Evolutionary conservation across 495 filamentous ascomycete species (phyloP).

Genomic region (Entonaema liquescens): DNA sequence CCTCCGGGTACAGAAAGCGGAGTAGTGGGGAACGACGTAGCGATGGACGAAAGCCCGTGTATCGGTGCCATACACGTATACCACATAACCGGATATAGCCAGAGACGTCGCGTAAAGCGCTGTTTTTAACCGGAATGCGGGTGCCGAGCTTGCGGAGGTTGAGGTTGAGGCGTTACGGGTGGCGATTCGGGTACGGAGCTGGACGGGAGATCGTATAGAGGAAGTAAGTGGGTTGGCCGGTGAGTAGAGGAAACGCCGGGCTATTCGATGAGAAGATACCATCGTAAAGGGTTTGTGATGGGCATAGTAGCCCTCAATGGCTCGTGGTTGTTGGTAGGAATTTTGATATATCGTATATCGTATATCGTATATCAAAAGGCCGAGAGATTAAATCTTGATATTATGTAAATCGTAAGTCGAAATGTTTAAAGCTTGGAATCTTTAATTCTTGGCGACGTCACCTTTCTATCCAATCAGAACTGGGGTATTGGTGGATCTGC

Average conservation of each 20-base stretch:
- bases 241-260: slow-evolving; percentile 43
- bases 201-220: slow-evolving; percentile 34
- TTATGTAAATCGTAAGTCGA: slow-evolving; percentile 1
- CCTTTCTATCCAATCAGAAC: background rate
- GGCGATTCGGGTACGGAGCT: slow-evolving; percentile 28
- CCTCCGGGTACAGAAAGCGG: slow-evolving; percentile 76
- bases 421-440: slow-evolving; percentile 1
- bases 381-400: slow-evolving; percentile 20
- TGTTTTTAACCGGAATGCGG: slow-evolving; percentile 55
- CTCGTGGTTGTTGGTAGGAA: slow-evolving; percentile 13
- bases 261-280: slow-evolving; percentile 49
- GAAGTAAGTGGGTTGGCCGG: slow-evolving; percentile 43
- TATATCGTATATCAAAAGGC: no score
- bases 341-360: background rate
- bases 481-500: background rate
- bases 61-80: slow-evolving; percentile 86
- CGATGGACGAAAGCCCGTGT: slow-evolving; percentile 86
- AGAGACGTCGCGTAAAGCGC: slow-evolving; percentile 66
- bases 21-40: slow-evolving; percentile 79
- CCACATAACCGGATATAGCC: slow-evolving; percentile 43
- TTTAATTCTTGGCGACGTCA: slow-evolving; percentile 1
- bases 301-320: slow-evolving; percentile 54
- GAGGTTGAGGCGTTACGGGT: slow-evolving; percentile 53
- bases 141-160: slow-evolving; percentile 49
- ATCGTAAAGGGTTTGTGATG: slow-evolving; percentile 44